Percentiles rank a stretch among this genome's conserved stretches.
Evolutionary conservation across 257 asterid species (phyloP).

Genomic region (Apocynum venetum): DNA sequence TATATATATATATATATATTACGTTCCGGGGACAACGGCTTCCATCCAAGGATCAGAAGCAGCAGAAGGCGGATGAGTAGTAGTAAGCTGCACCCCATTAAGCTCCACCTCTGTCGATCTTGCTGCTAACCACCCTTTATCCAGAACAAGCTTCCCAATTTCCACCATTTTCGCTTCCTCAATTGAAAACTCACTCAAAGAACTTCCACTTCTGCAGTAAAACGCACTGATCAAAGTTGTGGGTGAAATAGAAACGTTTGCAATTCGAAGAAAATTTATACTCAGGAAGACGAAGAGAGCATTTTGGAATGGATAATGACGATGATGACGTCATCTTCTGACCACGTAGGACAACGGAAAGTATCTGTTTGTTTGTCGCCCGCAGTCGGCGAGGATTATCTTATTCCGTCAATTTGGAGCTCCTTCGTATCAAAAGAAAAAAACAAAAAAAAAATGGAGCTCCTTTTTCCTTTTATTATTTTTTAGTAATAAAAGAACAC

Average conservation of each 20-base stretch:
- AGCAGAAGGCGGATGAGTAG: constrained; percentile 53
- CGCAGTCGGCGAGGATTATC: not conserved
- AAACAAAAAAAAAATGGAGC: too few species aligned
- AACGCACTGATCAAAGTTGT: not conserved
- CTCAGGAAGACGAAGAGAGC: not conserved
- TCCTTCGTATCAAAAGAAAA: too few species aligned
- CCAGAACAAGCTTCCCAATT: constrained; percentile 62
- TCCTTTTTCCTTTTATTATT: too few species aligned
- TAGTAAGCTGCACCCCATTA: constrained; percentile 80
- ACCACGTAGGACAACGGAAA: not conserved
- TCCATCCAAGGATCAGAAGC: constrained; percentile 72
- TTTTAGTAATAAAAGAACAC: too few species aligned
- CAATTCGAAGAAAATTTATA: not conserved
- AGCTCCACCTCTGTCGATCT: constrained; percentile 71
- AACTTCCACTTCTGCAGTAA: not conserved
- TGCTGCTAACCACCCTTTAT: constrained; percentile 86
- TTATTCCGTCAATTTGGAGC: too few species aligned
- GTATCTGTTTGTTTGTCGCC: not conserved
- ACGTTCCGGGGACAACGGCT: constrained; percentile 97
- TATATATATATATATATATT: constrained; percentile 15
- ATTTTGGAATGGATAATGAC: not conserved
- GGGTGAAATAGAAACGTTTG: not conserved
- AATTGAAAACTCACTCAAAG: not conserved
- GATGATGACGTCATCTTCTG: not conserved
- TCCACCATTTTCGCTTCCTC: constrained; percentile 30